phyloP scores from a whole-genome alignment of 495 filamentous ascomycete species.

The Mycothermus thermophilus region DNA sequence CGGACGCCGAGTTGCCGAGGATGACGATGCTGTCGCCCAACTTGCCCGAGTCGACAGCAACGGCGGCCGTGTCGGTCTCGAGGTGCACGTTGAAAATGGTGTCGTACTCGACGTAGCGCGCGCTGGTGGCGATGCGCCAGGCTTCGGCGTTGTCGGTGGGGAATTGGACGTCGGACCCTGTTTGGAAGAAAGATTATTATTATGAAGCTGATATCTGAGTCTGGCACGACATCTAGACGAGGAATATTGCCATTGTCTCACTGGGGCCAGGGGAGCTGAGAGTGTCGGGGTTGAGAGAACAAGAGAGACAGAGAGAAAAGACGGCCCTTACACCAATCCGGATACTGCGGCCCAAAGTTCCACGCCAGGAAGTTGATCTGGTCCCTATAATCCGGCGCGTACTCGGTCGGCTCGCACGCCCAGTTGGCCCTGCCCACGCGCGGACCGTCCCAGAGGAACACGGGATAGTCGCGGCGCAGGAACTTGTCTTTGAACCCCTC shows the following conservation, averaged over 20 bases:
- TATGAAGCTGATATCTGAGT: too few relatives aligned
- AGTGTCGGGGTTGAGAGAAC: too few relatives aligned
- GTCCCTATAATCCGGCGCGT: constrained; percentile 26
- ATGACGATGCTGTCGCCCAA: constrained; percentile 30
- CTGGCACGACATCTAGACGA: too few relatives aligned
- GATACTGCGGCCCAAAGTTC: constrained; percentile 31
- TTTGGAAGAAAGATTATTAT: too few relatives aligned
- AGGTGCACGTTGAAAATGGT: constrained; percentile 25
- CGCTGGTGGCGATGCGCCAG: constrained; percentile 30
- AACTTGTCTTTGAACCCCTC: constrained; percentile 38
- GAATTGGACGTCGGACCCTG: constrained; percentile 33
- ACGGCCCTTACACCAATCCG: constrained; percentile 31
- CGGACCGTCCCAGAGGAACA: constrained; percentile 36
- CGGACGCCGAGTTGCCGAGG: constrained; percentile 31
- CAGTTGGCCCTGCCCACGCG: constrained; percentile 34
- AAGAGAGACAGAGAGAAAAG: too few relatives aligned
- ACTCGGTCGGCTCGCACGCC: constrained; percentile 25
- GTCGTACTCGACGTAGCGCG: constrained; percentile 33
- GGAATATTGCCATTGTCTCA: too few relatives aligned
- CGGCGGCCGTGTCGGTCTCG: constrained; percentile 25
- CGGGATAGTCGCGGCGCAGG: constrained; percentile 33
- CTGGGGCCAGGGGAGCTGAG: too few relatives aligned
- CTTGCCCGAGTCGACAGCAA: constrained; percentile 33
- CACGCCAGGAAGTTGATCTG: constrained; percentile 30
- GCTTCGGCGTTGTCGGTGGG: constrained; percentile 21